phyloP scores from a whole-genome alignment of 1,139 yeast genomes.

The Candida sanyaensis region DNA sequence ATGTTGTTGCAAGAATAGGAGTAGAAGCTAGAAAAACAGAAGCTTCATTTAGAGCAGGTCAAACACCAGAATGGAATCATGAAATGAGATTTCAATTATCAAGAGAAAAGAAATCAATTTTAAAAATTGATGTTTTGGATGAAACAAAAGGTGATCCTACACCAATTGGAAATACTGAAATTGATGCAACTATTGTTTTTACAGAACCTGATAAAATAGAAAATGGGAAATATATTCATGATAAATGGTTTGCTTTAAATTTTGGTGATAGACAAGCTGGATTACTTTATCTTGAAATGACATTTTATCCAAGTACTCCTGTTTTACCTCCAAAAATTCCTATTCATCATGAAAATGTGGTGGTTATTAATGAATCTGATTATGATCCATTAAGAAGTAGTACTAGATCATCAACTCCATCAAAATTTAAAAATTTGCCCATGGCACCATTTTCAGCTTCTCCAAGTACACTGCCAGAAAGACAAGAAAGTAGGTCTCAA shows the following conservation, averaged over 20 bases:
- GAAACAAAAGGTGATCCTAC: constrained; percentile 87
- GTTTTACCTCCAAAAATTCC: constrained; percentile 44
- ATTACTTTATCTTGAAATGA: constrained; percentile 84
- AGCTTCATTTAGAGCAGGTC: constrained; percentile 81
- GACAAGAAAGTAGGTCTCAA: constrained; percentile 9
- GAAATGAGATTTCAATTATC: constrained; percentile 69
- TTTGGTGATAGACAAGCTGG: constrained; percentile 84
- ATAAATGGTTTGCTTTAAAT: constrained; percentile 77
- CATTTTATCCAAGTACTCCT: constrained; percentile 75
- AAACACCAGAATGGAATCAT: constrained; percentile 84
- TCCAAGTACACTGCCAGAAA: not conserved
- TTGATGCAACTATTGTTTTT: constrained; percentile 75
- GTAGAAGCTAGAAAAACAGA: constrained; percentile 76
- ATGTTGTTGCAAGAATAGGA: constrained; percentile 78
- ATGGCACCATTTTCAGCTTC: constrained; percentile 3
- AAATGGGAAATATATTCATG: constrained; percentile 70
- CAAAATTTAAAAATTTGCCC: constrained; percentile 3
- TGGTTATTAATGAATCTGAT: constrained; percentile 5
- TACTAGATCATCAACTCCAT: constrained; percentile 2
- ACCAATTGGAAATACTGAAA: constrained; percentile 78
- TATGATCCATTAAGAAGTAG: constrained; percentile 4
- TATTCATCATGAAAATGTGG: constrained; percentile 6
- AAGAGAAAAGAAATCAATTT: constrained; percentile 59
- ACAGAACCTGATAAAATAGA: constrained; percentile 45
- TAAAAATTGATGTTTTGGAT: constrained; percentile 79